A percentile compares a stretch with the other conserved stretches of the same genome.
These are phyloP conservation scores for Phytophthora melonis DNA, from an alignment of 352 stramenopile species.

Conservation along the genomic window DNA sequence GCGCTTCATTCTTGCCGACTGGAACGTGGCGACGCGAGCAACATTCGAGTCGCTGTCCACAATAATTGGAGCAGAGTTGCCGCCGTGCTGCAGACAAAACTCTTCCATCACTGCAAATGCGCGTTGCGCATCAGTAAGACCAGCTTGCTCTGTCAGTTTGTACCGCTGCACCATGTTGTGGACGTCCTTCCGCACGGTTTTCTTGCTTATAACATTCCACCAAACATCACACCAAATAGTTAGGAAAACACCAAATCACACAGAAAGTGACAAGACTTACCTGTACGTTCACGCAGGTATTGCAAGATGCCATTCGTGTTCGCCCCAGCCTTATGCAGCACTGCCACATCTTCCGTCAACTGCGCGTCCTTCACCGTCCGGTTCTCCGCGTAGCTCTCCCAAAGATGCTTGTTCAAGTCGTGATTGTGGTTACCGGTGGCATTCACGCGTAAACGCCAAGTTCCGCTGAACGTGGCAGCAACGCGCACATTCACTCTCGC, in stretches of 20 bases:
- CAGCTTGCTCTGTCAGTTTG: not conserved
- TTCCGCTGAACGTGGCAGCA: not conserved
- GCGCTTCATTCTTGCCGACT: slow-evolving; percentile 11
- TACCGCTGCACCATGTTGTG: slow-evolving; percentile 23
- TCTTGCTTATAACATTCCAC: too few relatives aligned
- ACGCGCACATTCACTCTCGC: slow-evolving; percentile 7
- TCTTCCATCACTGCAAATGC: too few relatives aligned
- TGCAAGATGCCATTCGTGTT: not conserved
- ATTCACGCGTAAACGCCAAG: slow-evolving; percentile 3
- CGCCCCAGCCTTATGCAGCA: not conserved
- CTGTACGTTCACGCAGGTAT: not conserved
- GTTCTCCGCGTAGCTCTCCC: slow-evolving; percentile 2
- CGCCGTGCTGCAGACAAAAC: not conserved
- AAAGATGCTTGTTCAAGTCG: slow-evolving; percentile 6
- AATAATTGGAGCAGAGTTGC: not conserved
- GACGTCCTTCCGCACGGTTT: slow-evolving; percentile 1
- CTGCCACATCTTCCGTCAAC: not conserved
- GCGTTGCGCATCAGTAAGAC: not conserved
- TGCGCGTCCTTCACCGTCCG: not conserved
- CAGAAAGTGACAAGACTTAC: not conserved
- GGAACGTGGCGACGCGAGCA: slow-evolving; percentile 5
- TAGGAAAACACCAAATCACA: not conserved
- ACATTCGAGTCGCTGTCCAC: not conserved
- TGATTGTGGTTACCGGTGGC: slow-evolving; percentile 6
- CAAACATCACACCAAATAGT: not conserved